phyloP scores from a whole-genome alignment of 169 alveolate genomes.

The Blepharisma undulans region DNA sequence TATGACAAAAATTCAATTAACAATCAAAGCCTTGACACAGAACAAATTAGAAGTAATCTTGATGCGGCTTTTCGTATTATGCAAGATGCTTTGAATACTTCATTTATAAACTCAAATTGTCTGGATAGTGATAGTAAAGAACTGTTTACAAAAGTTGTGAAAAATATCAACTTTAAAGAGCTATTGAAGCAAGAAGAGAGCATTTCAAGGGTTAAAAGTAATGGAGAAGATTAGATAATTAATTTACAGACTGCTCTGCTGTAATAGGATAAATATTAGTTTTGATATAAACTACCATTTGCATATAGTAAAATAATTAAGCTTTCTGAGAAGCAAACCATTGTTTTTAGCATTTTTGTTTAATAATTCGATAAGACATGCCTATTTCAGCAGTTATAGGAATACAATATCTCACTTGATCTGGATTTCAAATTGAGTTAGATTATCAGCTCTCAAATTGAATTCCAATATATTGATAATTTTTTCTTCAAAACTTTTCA shows the following conservation, averaged over 20 bases:
- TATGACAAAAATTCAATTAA: not conserved
- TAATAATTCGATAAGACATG: too few species aligned
- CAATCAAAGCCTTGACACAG: not conserved
- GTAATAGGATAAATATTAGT: too few species aligned
- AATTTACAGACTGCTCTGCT: not conserved
- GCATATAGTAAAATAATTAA: too few species aligned
- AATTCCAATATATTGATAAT: too few species aligned
- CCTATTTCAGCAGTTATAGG: too few species aligned
- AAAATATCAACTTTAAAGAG: not conserved
- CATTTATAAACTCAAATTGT: not conserved
- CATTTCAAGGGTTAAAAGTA: not conserved
- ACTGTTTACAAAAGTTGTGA: not conserved
- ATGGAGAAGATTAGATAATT: not conserved
- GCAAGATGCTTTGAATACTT: not conserved
- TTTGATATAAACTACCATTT: too few species aligned
- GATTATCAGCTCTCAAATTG: too few species aligned
- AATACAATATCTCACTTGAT: too few species aligned
- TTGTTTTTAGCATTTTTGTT: too few species aligned
- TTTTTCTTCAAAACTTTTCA: too few species aligned
- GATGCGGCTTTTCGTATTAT: not conserved
- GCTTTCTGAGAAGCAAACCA: too few species aligned
- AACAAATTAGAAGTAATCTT: not conserved
- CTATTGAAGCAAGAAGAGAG: not conserved
- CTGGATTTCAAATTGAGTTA: too few species aligned
- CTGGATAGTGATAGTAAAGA: not conserved